Base-by-base conservation (phyloP, 192 early-diverging fungal species). In the Entomortierella parvispora region DNA sequence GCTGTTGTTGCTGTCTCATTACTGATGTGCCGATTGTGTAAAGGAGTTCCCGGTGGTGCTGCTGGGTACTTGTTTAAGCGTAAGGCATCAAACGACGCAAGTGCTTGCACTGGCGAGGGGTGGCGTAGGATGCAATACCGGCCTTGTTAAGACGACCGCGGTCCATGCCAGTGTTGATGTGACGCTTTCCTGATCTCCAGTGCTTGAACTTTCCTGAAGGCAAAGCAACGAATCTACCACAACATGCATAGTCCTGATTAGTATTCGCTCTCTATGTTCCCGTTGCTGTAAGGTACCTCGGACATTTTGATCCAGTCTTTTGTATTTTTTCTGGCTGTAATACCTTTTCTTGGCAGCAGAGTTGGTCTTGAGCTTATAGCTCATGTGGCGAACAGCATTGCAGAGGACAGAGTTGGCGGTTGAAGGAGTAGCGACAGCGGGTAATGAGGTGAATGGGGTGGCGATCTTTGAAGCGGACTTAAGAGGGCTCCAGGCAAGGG, bases 191-290 rank as follows among this genome's bases (percentile, higher is more conserved):
- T 64, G 74, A 63, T 59, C 74, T 77, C 74, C 74, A 77, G 52
- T 77, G 74, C 61, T 77, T 77, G 55, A 77, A 77, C 55, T 77
- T 77, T 68, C 74, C 74, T 64, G 74, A 77, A 26, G 74, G 74
- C 9, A 68, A 48, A 31, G 74, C 74, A 23, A 77, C 74, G 48
- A 77, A 77, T 68, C 74, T 77, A 57, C 15, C 11, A n/a, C 4
- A 5, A 10, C 23, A 50, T n/a, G n/a, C n/a, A n/a, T n/a, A n/a
- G n/a, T n/a, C n/a, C n/a, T n/a, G n/a, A n/a, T n/a, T n/a, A n/a
- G n/a, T n/a, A n/a, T n/a, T n/a, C n/a, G n/a, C n/a, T n/a, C n/a
- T n/a, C n/a, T n/a, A n/a, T n/a, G n/a, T n/a, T n/a, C n/a, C n/a
- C n/a, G n/a, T n/a, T n/a, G n/a, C n/a, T n/a, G n/a, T n/a, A n/a